Base-by-base conservation (phyloP, 495 filamentous ascomycete genomes). In the Pyrenula aspistea region DNA sequence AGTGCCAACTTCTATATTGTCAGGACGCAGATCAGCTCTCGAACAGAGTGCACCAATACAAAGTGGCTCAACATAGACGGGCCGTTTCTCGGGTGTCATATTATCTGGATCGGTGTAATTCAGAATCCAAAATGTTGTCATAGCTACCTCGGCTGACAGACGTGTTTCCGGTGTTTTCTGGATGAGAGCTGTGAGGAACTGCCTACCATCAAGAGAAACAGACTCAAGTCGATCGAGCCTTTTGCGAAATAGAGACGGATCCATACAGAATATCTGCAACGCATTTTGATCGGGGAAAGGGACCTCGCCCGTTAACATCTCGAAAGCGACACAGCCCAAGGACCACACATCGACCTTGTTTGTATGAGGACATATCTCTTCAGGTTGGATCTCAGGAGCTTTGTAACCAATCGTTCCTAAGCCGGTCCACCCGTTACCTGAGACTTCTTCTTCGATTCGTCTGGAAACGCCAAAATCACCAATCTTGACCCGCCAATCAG, bases 391-490 rank as follows among this genome's bases (percentile, higher is more conserved):
- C 57, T 78, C 75, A 0, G 73, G 75, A 1, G 75, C 69, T 53
- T 66, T 57, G 55, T 70, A 78, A 4, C 56, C 61, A 11, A 56
- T 50, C 1, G 68, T 74, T 10, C 68, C 68, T 1, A 65, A 53
- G 1, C 49, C 59, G 1, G 56, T 67, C 8, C 50, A 25, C n/a
- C 51, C 23, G 21, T 55, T 51, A 4, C 15, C 31, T 4, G 31
- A 42, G 10, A 55, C 55, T 49, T 57, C 60, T 25, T 61, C 61
- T 49, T 66, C 63, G 0, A 66, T 54, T 2, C 68, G 64, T 56
- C 75, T 77, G 50, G 61, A 66, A 51, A 80, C 72, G 0, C 77
- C 77, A 55, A 81, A 79, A 63, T 79, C 77, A 11, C 71, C 71
- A 49, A 79, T 75, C 60, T 80, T 79, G 4, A 79, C 72, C 61